Base-by-base conservation (phyloP, 2,329 filamentous ascomycete species). In the Penicillium sp. region DNA sequence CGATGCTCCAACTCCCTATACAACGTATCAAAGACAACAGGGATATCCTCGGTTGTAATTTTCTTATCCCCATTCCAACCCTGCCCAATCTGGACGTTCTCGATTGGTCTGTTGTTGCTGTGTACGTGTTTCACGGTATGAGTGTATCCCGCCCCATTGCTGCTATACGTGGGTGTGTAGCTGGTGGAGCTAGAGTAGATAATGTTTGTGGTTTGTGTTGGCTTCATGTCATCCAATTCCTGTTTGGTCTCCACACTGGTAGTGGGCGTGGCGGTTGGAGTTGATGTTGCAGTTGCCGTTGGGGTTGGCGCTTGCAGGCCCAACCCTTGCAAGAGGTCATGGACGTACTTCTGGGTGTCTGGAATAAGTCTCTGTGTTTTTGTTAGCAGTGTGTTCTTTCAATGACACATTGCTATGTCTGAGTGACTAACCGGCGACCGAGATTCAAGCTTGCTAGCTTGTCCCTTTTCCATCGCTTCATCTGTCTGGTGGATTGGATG, bases 341-440 rank as follows among this genome's bases (percentile, higher is more conserved):
- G 7, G 1, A 71, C 29, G 27, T 70, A 61, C 4, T 61, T 13
- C 7, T 60, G 27, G 10, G 58, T 63, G 25, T 62, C 55, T 17
- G 69, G 67, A 37, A 70, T 66, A 8, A 68, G 48, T 56, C 68
- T 61, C 67, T 71, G 35, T 37, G 1, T 0, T 13, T 19, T 0
- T 25, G 19, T 66, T 56, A 65, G 57, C 1, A 33, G 27, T 17
- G 4, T 43, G 6, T 23, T 4, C 21, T 13, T 31, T 33, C 1
- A 12, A 2, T 17, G 4, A 27, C 5, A 6, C 17, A 46, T 17
- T 23, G 10, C 10, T 12, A 40, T 21, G 3, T 21, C 4, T 23
- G 15, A 25, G 12, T 29, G 12, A 50, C 60, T 35, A 48, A 67
- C 65, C 23, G 64, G 65, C 21, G 64, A 62, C 21, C 64, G 64